phyloP scores from a whole-genome alignment of 371 early-diverging fungal species.

The Lichtheimia ramosa region DNA sequence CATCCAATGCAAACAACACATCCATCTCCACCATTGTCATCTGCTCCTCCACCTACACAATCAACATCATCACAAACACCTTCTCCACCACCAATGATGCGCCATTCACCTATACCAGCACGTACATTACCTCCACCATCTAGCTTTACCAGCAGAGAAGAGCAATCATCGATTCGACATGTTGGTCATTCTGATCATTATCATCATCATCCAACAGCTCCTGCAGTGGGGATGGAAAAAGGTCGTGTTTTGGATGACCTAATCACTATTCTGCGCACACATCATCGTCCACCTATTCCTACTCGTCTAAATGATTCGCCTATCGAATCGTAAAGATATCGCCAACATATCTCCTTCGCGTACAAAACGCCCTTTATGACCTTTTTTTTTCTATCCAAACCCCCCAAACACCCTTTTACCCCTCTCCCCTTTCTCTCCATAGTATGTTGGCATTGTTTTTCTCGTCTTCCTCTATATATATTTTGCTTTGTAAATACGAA shows the following conservation, averaged over 20 bases:
- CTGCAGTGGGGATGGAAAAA: constrained; percentile 1
- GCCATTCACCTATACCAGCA: not conserved
- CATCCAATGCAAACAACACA: not conserved
- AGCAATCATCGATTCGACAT: too few relatives aligned
- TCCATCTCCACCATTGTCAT: constrained; percentile 3
- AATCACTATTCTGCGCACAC: constrained; percentile 10
- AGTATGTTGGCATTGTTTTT: too few relatives aligned
- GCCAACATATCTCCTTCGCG: too few relatives aligned
- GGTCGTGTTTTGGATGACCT: constrained; percentile 19
- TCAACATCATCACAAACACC: not conserved
- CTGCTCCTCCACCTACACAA: not conserved
- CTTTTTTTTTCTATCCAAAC: too few relatives aligned
- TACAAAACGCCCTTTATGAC: too few relatives aligned
- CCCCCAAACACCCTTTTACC: too few relatives aligned
- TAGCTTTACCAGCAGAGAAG: too few relatives aligned
- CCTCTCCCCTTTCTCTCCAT: too few relatives aligned
- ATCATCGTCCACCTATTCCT: constrained; percentile 17
- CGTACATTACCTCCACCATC: too few relatives aligned
- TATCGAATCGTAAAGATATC: not conserved
- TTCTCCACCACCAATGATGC: not conserved
- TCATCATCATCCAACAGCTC: not conserved
- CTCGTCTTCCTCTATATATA: too few relatives aligned
- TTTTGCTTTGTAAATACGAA: too few relatives aligned
- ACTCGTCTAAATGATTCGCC: not conserved
- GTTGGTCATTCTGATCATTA: too few relatives aligned